Evolutionary conservation across 2,329 filamentous ascomycete species (phyloP).

Genomic region (Fusarium algeriense): DNA sequence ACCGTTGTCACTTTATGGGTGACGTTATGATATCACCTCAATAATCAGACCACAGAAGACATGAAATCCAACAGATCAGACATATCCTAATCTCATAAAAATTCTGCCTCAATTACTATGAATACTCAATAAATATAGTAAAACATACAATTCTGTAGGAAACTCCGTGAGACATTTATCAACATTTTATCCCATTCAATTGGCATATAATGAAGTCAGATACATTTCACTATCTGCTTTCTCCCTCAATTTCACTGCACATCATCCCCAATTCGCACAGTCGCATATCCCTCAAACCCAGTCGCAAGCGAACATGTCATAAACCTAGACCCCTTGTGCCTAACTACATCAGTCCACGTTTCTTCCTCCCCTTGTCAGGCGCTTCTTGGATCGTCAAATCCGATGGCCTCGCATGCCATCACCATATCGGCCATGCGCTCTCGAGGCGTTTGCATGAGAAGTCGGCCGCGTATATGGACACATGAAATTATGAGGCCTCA

Average conservation of each 20-base stretch:
- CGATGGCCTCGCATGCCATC: constrained; percentile 44
- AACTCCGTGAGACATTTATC: background rate
- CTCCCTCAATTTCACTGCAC: constrained; percentile 12
- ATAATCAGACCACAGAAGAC: constrained; percentile 25
- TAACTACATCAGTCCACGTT: constrained; percentile 36
- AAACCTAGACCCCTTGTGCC: constrained; percentile 22
- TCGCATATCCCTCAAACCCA: constrained; percentile 42
- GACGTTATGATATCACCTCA: constrained; percentile 23
- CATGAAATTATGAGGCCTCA: constrained; percentile 18
- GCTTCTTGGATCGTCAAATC: constrained; percentile 15
- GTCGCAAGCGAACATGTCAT: constrained; percentile 51
- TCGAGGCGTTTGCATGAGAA: constrained; percentile 15
- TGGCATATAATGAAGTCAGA: background rate
- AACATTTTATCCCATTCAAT: background rate
- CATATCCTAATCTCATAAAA: background rate
- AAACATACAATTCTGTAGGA: accelerated
- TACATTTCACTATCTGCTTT: background rate
- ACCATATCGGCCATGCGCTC: constrained; percentile 40
- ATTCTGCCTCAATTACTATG: background rate
- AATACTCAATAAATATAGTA: background rate
- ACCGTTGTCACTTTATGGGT: constrained; percentile 10
- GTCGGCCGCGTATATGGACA: constrained; percentile 25
- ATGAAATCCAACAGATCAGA: constrained; percentile 4
- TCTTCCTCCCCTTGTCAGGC: constrained; percentile 30
- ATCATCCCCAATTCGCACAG: constrained; percentile 34